Conservation (phyloP, 495 filamentous ascomycete species). For the Xylaria acuta region DNA sequence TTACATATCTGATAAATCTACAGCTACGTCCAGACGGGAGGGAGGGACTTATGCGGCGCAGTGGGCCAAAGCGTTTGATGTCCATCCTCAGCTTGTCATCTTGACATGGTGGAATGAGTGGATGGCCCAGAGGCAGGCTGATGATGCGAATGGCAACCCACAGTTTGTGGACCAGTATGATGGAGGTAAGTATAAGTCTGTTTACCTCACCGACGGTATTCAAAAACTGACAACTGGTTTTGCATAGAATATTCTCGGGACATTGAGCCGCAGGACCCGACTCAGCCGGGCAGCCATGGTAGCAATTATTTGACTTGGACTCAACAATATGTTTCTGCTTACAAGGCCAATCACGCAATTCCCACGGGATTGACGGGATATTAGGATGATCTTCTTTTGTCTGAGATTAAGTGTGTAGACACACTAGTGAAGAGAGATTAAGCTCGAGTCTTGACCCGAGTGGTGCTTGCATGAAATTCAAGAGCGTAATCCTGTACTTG, state of each 20-base stretch:
- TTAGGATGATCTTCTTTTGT: background rate
- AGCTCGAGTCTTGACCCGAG: background rate
- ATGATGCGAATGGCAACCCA: background rate
- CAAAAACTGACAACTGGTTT: background rate
- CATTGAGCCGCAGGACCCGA: background rate
- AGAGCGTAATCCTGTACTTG: too few species aligned
- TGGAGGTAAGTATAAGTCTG: background rate
- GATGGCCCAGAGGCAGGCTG: background rate
- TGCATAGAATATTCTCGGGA: background rate
- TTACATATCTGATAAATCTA: background rate
- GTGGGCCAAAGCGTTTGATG: background rate
- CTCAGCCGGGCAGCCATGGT: background rate
- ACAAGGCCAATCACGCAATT: background rate
- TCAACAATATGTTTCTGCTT: background rate
- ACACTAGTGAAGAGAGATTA: background rate
- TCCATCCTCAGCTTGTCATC: conserved; percentile 2
- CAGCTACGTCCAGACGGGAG: background rate
- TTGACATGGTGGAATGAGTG: conserved; percentile 3
- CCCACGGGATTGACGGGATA: background rate
- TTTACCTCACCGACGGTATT: background rate
- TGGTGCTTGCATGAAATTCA: too few species aligned
- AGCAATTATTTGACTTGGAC: conserved; percentile 4
- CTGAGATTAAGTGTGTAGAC: background rate
- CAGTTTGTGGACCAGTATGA: background rate
- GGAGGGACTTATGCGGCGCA: conserved; percentile 2